Evolutionary conservation across 495 filamentous ascomycete species (phyloP).

Genomic region (Hypoxylon fuscum): DNA sequence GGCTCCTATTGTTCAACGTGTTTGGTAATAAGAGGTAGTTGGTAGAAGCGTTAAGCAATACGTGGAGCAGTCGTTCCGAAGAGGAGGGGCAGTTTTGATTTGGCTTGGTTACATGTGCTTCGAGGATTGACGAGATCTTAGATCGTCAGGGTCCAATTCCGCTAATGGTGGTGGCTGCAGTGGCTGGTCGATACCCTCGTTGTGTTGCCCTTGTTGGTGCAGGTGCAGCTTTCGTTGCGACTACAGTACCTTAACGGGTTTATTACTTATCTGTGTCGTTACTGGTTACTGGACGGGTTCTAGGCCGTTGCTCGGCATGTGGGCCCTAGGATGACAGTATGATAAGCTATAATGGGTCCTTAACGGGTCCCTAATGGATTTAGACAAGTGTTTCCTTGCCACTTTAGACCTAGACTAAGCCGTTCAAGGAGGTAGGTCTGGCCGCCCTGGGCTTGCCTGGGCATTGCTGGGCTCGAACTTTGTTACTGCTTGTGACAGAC

Average conservation of each 20-base stretch:
- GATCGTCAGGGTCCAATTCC: slow-evolving; percentile 37
- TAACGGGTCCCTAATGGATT: too few species aligned
- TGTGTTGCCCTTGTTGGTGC: too few species aligned
- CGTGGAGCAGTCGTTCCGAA: background rate
- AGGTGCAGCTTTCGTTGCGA: too few species aligned
- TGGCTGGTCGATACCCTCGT: too few species aligned
- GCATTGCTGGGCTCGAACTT: too few species aligned
- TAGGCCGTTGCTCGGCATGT: slow-evolving; percentile 33
- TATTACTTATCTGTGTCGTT: background rate
- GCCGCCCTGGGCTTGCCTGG: slow-evolving; percentile 19
- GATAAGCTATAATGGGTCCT: too few species aligned
- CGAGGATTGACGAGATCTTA: slow-evolving; percentile 36
- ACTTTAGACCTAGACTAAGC: slow-evolving; percentile 22
- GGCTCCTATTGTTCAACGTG: slow-evolving; percentile 22
- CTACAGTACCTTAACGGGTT: too few species aligned
- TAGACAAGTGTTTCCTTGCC: slow-evolving; percentile 32
- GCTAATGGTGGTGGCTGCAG: slow-evolving; percentile 3
- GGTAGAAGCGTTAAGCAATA: background rate
- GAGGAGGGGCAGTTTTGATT: slow-evolving; percentile 17
- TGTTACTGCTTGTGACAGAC: too few species aligned
- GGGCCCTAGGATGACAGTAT: slow-evolving; percentile 20
- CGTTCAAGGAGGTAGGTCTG: slow-evolving; percentile 27
- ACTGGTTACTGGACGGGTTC: background rate
- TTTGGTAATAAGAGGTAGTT: slow-evolving; percentile 30
- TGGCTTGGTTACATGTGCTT: too few species aligned